Evolutionary conservation across 2,329 filamentous ascomycete species (phyloP).

Genomic region (Diaporthe sp.): DNA sequence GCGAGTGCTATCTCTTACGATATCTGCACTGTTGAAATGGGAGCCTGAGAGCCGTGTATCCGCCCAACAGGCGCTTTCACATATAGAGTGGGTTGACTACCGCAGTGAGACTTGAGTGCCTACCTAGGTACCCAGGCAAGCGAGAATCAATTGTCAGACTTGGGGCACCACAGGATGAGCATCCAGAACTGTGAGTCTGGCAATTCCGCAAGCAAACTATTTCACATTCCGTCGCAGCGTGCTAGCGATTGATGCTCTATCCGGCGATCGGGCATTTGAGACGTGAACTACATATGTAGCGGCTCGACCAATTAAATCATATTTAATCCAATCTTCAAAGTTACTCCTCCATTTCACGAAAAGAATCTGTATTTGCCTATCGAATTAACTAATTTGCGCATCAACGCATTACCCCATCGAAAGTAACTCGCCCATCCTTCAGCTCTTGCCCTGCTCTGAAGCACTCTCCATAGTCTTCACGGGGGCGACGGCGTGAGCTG

Average conservation of each 20-base stretch:
- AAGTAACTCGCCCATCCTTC: neutral
- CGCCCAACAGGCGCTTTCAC: neutral
- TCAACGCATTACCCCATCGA: neutral
- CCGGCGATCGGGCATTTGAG: neutral
- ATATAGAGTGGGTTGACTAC: neutral
- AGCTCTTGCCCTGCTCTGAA: conserved; percentile 23
- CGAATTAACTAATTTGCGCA: neutral
- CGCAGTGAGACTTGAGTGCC: neutral
- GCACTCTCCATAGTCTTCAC: conserved; percentile 29
- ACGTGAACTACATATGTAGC: too few species aligned
- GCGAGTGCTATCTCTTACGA: neutral
- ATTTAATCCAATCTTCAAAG: neutral
- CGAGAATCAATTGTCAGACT: neutral
- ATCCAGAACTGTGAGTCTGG: too few species aligned
- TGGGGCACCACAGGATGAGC: neutral
- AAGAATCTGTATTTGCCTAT: neutral
- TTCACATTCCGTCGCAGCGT: neutral
- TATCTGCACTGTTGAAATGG: neutral
- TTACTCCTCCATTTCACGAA: neutral
- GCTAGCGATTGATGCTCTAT: neutral
- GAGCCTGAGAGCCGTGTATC: neutral
- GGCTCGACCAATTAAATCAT: neutral
- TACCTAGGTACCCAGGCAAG: neutral
- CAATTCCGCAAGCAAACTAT: neutral
- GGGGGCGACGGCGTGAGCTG: conserved; percentile 2